These are phyloP conservation scores for Aegilops tauschii DNA, from an alignment of 176 grass and related monocot genomes.

Conservation along the genomic window DNA sequence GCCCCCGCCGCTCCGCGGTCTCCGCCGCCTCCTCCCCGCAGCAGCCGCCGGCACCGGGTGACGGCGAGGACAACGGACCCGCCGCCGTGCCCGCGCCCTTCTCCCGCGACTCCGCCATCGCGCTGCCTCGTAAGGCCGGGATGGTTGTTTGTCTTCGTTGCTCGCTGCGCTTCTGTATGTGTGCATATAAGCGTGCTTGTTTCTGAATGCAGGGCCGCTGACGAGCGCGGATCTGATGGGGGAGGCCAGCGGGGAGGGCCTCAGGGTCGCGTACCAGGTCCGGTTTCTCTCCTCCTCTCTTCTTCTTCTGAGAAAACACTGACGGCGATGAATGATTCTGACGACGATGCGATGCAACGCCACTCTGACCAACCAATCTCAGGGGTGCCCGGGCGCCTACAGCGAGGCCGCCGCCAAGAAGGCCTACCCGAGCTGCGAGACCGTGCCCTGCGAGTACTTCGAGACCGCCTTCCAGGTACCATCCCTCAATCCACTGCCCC, in stretches of 20 bases:
- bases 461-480: conserved; percentile 70
- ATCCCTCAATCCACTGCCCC: too few relatives aligned
- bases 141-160: too few relatives aligned
- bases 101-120: conserved; percentile 16
- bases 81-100: conserved; percentile 2
- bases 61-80: not conserved
- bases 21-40: not conserved
- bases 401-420: conserved; percentile 80
- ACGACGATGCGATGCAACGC: too few relatives aligned
- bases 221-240: conserved; percentile 46
- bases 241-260: conserved; percentile 28
- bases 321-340: not conserved
- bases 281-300: too few relatives aligned
- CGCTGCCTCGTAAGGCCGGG: conserved; percentile 27
- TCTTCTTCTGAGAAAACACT: not conserved
- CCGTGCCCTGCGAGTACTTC: conserved; percentile 78
- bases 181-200: not conserved
- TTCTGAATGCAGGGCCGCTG: conserved; percentile 39
- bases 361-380: not conserved
- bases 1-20: not conserved
- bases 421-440: conserved; percentile 73
- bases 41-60: not conserved
- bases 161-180: not conserved
- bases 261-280: conserved; percentile 75
- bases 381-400: conserved; percentile 70